phyloP scores from a whole-genome alignment of 2,329 filamentous ascomycete genomes.

The Phyllosticta capitalensis region DNA sequence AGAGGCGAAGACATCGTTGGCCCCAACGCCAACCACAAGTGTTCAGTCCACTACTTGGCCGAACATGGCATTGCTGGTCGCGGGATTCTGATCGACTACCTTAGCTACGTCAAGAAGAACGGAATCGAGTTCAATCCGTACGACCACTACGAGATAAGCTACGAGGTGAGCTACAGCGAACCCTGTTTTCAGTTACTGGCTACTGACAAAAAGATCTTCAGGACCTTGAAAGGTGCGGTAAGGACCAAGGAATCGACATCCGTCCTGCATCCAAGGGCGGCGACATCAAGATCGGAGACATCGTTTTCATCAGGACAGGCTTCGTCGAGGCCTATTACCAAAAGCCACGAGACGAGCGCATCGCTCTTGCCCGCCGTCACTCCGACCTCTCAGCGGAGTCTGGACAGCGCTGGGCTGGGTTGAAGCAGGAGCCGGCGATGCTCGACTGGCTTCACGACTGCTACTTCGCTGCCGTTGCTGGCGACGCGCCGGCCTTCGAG shows the following conservation, averaged over 20 bases:
- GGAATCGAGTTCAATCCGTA: constrained; percentile 34
- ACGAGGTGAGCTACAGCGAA: constrained; percentile 15
- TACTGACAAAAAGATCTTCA: neutral
- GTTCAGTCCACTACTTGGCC: constrained; percentile 37
- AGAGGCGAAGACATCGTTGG: constrained; percentile 34
- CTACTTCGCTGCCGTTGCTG: constrained; percentile 56
- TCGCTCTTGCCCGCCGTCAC: constrained; percentile 31
- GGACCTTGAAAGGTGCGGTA: constrained; percentile 48
- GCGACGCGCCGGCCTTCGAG: constrained; percentile 56
- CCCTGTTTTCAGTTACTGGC: neutral
- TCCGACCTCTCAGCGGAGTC: constrained; percentile 35
- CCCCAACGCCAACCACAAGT: constrained; percentile 32
- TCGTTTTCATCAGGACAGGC: constrained; percentile 45
- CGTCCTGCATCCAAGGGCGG: constrained; percentile 44
- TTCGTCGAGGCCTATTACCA: constrained; percentile 49
- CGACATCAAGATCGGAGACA: constrained; percentile 43
- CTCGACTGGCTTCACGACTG: constrained; percentile 60
- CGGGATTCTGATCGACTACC: constrained; percentile 36
- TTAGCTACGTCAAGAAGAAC: constrained; percentile 31
- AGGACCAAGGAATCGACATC: constrained; percentile 53
- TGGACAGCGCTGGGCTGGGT: constrained; percentile 37
- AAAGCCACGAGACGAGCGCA: constrained; percentile 27
- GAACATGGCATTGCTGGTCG: constrained; percentile 37
- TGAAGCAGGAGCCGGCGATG: constrained; percentile 46
- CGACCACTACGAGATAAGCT: constrained; percentile 34